phyloP scores from a whole-genome alignment of 495 filamentous ascomycete species.

The Xylaria curta region DNA sequence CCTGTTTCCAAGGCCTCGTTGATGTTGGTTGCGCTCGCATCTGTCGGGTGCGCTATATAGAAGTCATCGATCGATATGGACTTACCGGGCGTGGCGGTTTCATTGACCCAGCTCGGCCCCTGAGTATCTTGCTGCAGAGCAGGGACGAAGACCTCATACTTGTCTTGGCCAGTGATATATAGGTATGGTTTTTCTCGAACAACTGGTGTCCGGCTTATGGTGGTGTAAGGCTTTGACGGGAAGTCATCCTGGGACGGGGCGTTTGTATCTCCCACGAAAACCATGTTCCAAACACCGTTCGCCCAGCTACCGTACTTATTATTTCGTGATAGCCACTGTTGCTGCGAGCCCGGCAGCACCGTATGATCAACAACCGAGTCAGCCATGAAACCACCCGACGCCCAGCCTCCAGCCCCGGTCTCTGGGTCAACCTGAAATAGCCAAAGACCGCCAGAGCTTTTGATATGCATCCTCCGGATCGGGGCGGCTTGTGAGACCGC shows the following conservation, averaged over 20 bases:
- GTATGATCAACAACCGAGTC: slow-evolving; percentile 39
- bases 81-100: slow-evolving; percentile 31
- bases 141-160: slow-evolving; percentile 40
- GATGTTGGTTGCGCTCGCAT: slow-evolving; percentile 31
- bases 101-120: slow-evolving; percentile 38
- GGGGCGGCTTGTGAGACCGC: slow-evolving; percentile 43
- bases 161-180: slow-evolving; percentile 27
- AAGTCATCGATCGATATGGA: slow-evolving; percentile 37
- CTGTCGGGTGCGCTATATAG: slow-evolving; percentile 33
- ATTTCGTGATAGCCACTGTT: slow-evolving; percentile 45
- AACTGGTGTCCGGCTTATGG: slow-evolving; percentile 34
- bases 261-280: slow-evolving; percentile 37
- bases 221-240: slow-evolving; percentile 38
- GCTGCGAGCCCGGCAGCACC: slow-evolving; percentile 42
- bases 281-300: slow-evolving; percentile 45
- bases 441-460: slow-evolving; percentile 39
- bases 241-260: slow-evolving; percentile 36
- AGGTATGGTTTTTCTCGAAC: slow-evolving; percentile 43
- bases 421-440: slow-evolving; percentile 43
- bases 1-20: slow-evolving; percentile 34
- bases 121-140: slow-evolving; percentile 32
- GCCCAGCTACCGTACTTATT: slow-evolving; percentile 43
- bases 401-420: slow-evolving; percentile 42
- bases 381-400: slow-evolving; percentile 43
- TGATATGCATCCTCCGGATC: slow-evolving; percentile 38